Evolutionary conservation across 2,329 filamentous ascomycete genomes (phyloP), one percentile per base, ranked within the genome.

Genomic region (Escovopsis sp.): DNA sequence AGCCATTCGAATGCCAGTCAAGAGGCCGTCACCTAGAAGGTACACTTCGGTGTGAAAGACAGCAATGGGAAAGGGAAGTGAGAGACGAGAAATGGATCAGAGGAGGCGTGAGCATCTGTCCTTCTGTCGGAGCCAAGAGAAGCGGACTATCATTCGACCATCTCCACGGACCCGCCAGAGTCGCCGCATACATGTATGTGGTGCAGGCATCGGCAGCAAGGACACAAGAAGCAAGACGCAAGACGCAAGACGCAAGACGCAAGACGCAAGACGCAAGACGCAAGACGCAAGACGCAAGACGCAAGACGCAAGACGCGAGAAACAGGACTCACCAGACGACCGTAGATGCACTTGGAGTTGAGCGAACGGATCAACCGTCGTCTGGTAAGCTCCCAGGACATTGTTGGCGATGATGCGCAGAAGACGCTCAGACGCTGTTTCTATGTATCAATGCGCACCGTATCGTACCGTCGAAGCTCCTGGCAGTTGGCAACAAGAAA

Each of bases 321-420:
- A 32, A 12, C 15, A 10, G 12, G n/a, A 76, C 81, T 57, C 70
- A 87, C 83, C 56, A 85, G 67, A 59, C 73, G 75, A 49, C 80
- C 82, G 60, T 77, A 84, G 50, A 87, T 77, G 61, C 77, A 86
- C 61, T 80, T 79, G 60, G 49, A 49, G 48, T 60, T 85, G 55
- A 82, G 67, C 54, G 75, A 65, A 58, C 80, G 73, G 55, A 76
- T 61, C 54, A 84, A 62, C 52, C 78, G 75, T 55, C 78, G 73
- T 48, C 70, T 66, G 39, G 61, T 70, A 38, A 76, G 64, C 58
- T 78, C 71, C 69, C 73, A 73, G 49, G 70, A 58, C 75, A 79
- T 79, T 32, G 28, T 32, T 23, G 23, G 23, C 6, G 23, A 23
- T 23, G 23, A 23, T 23, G 23, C 23, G 23, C 23, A 32, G 28